Evolutionary conservation across 78 protist species (phyloP), one percentile per base, ranked within the genome.

Genomic region (Pelomyxa schiedti): DNA sequence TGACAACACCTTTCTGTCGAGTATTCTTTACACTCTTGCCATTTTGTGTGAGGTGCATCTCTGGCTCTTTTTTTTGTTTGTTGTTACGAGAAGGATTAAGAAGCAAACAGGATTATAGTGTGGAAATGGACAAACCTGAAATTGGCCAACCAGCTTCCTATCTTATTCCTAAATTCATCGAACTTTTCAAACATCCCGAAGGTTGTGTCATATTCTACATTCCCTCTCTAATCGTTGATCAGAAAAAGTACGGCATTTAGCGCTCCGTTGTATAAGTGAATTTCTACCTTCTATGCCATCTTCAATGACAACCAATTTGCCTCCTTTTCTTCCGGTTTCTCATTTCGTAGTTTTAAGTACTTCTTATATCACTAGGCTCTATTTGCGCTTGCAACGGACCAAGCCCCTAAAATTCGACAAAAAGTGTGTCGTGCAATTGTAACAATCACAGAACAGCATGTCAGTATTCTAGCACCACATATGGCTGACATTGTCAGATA

Each of bases 351-450:
- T 4, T 65, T n/a, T 38, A 7, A 4, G 4, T 8, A 7, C n/a
- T n/a, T n/a, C n/a, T n/a, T n/a, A n/a, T n/a, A n/a, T n/a, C n/a
- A n/a, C n/a, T n/a, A n/a, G n/a, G n/a, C n/a, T n/a, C n/a, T n/a
- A n/a, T 83, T 83, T 58, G 52, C 74, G 16, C 35, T 83, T 74
- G 66, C 77, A 9, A 63, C 65, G 2, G 88, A 83, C 69, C 71
- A 68, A 26, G 28, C 40, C 1, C 38, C 53, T 38, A 53, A 43
- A 8, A 75, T 83, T 39, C 35, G 77, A 32, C 41, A 69, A 4
- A 53, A 83, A 4, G 88, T 88, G 24, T 88, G 93, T 75, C 41
- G 47, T 8, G 69, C 89, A 7, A 47, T 89, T 9, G 86, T 80
- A 1, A 30, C 24, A 69, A 65, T 89, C 67, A 72, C 71, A 5